phyloP scores from a whole-genome alignment of 805 yeast genomes.

The Sugiyamaella qingdaonensis region DNA sequence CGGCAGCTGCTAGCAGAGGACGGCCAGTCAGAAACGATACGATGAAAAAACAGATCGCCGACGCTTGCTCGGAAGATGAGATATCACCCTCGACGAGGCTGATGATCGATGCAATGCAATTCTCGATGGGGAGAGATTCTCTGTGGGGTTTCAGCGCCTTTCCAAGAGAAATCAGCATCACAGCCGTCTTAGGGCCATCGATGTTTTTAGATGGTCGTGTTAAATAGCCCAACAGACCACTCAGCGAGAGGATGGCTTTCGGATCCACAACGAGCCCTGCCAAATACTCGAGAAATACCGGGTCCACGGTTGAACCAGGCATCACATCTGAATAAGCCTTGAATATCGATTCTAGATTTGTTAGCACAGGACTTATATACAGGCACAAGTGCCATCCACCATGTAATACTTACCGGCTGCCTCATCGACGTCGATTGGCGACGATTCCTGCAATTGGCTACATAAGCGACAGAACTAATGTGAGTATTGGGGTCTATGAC shows the following conservation, averaged over 20 bases:
- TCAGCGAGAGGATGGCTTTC: conserved; percentile 22
- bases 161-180: conserved; percentile 3
- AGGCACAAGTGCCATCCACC: no score
- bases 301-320: conserved; percentile 12
- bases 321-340: background rate
- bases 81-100: background rate
- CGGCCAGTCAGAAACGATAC: background rate
- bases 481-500: conserved; percentile 12
- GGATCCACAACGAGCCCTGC: conserved; percentile 22
- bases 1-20: background rate
- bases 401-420: conserved; percentile 15
- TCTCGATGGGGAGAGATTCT: background rate
- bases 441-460: conserved; percentile 29
- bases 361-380: background rate
- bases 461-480: conserved; percentile 26
- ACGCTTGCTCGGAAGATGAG: background rate
- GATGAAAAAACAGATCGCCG: background rate
- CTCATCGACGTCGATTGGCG: conserved; percentile 3
- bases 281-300: conserved; percentile 30
- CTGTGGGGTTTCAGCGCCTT: background rate
- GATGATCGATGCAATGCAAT: background rate
- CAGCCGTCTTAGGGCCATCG: background rate
- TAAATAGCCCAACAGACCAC: conserved; percentile 17
- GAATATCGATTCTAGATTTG: background rate
- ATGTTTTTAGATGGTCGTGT: background rate